Evolutionary conservation across 352 stramenopile genomes (phyloP).

Genomic region (Pseudoperonospora humuli): DNA sequence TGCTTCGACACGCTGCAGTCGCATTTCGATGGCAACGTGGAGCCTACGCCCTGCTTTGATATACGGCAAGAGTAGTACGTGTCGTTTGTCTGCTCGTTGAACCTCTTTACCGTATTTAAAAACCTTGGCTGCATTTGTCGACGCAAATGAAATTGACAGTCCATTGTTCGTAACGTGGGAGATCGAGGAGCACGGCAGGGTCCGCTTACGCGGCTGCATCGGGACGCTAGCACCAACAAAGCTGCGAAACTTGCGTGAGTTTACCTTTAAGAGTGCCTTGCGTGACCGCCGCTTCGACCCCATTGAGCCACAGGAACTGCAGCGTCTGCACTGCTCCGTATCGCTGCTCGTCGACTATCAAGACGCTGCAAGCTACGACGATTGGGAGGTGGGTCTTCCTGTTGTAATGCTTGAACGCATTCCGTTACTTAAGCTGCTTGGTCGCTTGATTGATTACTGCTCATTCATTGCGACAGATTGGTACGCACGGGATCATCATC

Average conservation of each 20-base stretch:
- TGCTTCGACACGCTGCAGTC: conserved; percentile 78
- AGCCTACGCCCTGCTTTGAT: conserved; percentile 50
- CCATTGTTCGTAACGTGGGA: conserved; percentile 84
- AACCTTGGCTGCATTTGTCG: no score
- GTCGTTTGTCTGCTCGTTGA: background rate
- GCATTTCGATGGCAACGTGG: conserved; percentile 46
- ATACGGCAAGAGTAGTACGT: conserved; percentile 46
- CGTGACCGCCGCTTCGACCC: conserved; percentile 71
- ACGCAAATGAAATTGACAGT: no score
- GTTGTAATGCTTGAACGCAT: no score
- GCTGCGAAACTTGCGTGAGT: conserved; percentile 63
- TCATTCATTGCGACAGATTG: conserved; percentile 29
- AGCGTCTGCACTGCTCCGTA: conserved; percentile 64
- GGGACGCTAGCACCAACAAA: conserved; percentile 60
- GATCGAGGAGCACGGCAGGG: conserved; percentile 45
- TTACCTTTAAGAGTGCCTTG: conserved; percentile 78
- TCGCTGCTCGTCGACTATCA: conserved; percentile 80
- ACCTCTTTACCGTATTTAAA: background rate
- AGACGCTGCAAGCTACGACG: conserved; percentile 61
- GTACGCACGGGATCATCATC: conserved; percentile 75
- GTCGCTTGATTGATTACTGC: background rate
- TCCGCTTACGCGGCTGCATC: conserved; percentile 65
- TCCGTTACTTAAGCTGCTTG: background rate
- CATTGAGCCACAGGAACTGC: conserved; percentile 57
- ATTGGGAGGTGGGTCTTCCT: conserved; percentile 81